Conservation (phyloP, 805 yeast species). For the Spathaspora sp. region DNA sequence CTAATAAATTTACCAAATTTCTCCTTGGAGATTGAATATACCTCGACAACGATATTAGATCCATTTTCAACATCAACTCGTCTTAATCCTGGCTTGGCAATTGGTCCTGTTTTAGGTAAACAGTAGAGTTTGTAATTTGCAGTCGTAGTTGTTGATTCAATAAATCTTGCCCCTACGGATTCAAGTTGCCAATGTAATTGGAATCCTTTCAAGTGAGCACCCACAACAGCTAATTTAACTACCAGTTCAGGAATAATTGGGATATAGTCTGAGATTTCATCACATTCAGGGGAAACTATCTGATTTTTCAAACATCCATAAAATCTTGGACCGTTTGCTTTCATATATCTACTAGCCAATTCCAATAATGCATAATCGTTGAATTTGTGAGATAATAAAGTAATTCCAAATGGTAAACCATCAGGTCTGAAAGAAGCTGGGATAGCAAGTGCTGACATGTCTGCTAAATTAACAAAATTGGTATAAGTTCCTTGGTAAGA, state of each 20-base stretch:
- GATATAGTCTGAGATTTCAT: constrained; percentile 41
- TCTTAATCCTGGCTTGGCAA: constrained; percentile 86
- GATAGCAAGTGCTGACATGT: constrained; percentile 83
- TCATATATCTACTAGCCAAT: constrained; percentile 70
- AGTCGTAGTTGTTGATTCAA: constrained; percentile 67
- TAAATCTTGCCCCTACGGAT: constrained; percentile 71
- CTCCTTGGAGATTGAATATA: constrained; percentile 77
- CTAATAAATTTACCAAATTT: constrained; percentile 78
- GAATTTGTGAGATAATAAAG: constrained; percentile 76
- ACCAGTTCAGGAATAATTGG: constrained; percentile 44
- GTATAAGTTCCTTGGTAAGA: constrained; percentile 98
- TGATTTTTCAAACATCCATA: constrained; percentile 50
- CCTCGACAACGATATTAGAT: constrained; percentile 65
- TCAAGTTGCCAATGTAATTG: constrained; percentile 93
- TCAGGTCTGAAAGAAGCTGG: constrained; percentile 85
- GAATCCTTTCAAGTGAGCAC: constrained; percentile 88
- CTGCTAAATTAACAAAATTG: constrained; percentile 92
- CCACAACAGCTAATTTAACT: constrained; percentile 86
- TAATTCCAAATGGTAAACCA: constrained; percentile 88
- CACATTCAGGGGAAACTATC: constrained; percentile 31
- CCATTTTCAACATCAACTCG: constrained; percentile 59
- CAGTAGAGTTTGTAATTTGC: constrained; percentile 74
- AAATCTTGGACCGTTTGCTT: constrained; percentile 46
- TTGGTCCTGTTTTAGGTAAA: constrained; percentile 75
- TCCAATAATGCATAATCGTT: constrained; percentile 88